phyloP scores from a whole-genome alignment of 2,329 filamentous ascomycete species.

The Paraconiothyrium brasiliense region DNA sequence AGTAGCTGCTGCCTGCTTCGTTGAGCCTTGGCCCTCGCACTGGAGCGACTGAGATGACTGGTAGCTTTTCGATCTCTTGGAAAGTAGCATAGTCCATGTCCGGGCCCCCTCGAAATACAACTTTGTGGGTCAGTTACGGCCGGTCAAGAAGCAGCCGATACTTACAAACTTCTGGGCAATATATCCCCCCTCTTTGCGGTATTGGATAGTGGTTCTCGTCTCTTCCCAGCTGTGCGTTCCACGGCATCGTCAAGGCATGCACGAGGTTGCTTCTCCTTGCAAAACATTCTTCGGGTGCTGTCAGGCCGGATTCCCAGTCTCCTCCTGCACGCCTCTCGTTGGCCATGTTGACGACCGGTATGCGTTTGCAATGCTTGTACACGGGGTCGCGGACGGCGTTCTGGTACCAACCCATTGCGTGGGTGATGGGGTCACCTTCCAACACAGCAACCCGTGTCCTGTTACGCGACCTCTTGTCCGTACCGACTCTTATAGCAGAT shows the following conservation, averaged over 20 bases:
- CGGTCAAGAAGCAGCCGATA: slow-evolving; percentile 22
- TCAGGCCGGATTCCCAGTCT: slow-evolving; percentile 77
- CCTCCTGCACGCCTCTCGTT: slow-evolving; percentile 80
- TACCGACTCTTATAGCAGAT: slow-evolving; percentile 54
- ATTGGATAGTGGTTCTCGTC: slow-evolving; percentile 72
- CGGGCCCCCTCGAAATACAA: slow-evolving; percentile 74
- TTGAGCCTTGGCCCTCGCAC: slow-evolving; percentile 78
- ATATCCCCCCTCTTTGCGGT: slow-evolving; percentile 73
- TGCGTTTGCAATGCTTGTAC: slow-evolving; percentile 45
- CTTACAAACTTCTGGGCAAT: slow-evolving; percentile 73
- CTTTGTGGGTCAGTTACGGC: slow-evolving; percentile 44
- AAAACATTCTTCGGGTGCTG: slow-evolving; percentile 75
- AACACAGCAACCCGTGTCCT: slow-evolving; percentile 56
- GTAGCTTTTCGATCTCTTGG: slow-evolving; percentile 64
- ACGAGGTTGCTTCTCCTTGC: slow-evolving; percentile 79
- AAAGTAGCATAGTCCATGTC: slow-evolving; percentile 55
- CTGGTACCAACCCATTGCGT: slow-evolving; percentile 68
- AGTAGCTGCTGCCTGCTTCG: slow-evolving; percentile 72
- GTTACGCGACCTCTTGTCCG: slow-evolving; percentile 55
- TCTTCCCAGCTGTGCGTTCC: slow-evolving; percentile 45
- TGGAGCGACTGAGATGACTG: slow-evolving; percentile 78
- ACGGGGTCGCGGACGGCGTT: slow-evolving; percentile 42
- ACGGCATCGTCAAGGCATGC: slow-evolving; percentile 71
- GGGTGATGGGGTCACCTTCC: slow-evolving; percentile 57
- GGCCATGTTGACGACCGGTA: slow-evolving; percentile 76